Percentiles rank a stretch among this genome's conserved stretches.
Evolutionary conservation across 257 asterid species (phyloP).

Genomic region (Solanum sejunctum): DNA sequence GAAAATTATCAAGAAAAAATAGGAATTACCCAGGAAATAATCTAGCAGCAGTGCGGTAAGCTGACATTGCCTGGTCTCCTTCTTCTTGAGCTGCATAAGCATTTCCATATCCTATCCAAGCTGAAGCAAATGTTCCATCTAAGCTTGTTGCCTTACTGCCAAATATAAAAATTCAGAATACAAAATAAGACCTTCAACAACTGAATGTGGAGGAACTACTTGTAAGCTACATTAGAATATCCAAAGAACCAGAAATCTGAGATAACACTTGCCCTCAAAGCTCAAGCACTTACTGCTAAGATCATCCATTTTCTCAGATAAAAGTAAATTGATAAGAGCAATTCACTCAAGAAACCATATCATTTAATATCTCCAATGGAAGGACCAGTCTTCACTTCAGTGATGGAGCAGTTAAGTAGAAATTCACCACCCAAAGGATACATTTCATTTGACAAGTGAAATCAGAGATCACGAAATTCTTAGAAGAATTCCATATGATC

Average conservation of each 20-base stretch:
- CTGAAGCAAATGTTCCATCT: slow-evolving; percentile 95
- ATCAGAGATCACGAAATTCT: not conserved
- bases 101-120: slow-evolving; percentile 96
- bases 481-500: not conserved
- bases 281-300: not conserved
- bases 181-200: not conserved
- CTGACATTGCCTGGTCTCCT: slow-evolving; percentile 99
- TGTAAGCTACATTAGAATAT: not conserved
- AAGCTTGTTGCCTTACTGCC: slow-evolving; percentile 93
- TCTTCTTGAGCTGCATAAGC: slow-evolving; percentile 94
- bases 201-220: not conserved
- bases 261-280: not conserved
- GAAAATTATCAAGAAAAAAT: not conserved
- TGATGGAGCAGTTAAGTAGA: not conserved
- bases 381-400: not conserved
- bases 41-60: slow-evolving; percentile 98
- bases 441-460: not conserved
- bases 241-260: not conserved
- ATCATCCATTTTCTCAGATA: not conserved
- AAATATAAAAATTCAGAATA: slow-evolving; percentile 4
- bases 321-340: not conserved
- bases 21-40: slow-evolving; percentile 85
- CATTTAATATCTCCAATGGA: not conserved
- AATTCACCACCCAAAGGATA: not conserved
- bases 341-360: not conserved